Conservation (phyloP, 2,329 filamentous ascomycete species). For the Mollisiaceae sp. region DNA sequence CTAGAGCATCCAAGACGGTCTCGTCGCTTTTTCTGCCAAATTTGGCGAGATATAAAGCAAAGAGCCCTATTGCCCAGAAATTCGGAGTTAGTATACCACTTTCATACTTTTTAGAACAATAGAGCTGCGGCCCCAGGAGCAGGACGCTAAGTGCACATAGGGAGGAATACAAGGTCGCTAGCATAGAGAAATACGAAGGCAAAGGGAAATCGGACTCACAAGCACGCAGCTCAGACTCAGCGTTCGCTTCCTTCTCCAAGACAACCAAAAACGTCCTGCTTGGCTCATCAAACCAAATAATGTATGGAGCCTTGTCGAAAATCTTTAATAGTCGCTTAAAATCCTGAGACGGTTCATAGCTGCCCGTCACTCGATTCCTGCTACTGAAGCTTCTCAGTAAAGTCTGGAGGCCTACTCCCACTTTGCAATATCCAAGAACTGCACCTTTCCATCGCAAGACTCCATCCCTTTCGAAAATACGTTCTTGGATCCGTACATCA, state of each 20-base stretch:
- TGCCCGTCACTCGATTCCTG: slow-evolving; percentile 18
- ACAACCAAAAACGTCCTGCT: slow-evolving; percentile 59
- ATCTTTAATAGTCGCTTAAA: slow-evolving; percentile 43
- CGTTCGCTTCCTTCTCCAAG: slow-evolving; percentile 62
- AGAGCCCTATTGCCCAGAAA: not conserved
- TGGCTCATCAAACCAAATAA: slow-evolving; percentile 61
- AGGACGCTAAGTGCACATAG: not conserved
- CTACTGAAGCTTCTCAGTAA: slow-evolving; percentile 32
- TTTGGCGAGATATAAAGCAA: not conserved
- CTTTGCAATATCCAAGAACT: slow-evolving; percentile 57
- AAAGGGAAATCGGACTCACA: slow-evolving; percentile 63
- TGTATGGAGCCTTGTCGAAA: slow-evolving; percentile 59
- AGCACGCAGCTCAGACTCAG: slow-evolving; percentile 59
- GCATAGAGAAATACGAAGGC: slow-evolving; percentile 38
- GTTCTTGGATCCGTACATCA: slow-evolving; percentile 58
- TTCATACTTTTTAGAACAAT: slow-evolving; percentile 7
- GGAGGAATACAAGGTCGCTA: too few species aligned
- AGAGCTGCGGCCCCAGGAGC: not conserved
- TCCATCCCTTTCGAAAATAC: slow-evolving; percentile 39
- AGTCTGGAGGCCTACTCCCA: slow-evolving; percentile 54
- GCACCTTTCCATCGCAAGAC: slow-evolving; percentile 57
- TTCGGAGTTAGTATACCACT: not conserved
- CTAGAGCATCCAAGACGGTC: slow-evolving; percentile 20
- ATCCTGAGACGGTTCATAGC: not conserved
- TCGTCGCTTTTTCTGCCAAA: not conserved